Conservation (phyloP, 768 basidiomycete genomes). For the Psilocybe cubensis region DNA sequence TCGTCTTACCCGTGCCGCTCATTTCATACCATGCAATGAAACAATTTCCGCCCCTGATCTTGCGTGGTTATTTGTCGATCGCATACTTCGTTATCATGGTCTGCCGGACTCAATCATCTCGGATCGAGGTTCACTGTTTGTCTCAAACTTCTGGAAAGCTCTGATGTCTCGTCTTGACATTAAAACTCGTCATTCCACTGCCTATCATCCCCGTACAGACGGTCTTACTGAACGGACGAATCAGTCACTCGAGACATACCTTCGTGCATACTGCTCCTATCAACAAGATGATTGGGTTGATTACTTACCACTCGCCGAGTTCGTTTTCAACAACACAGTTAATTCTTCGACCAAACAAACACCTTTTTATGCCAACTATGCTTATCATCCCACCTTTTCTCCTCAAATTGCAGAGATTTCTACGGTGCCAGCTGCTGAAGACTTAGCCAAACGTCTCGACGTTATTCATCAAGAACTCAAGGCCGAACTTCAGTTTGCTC, state of each 20-base stretch:
- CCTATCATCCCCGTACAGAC: constrained; percentile 23
- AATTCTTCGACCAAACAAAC: constrained; percentile 36
- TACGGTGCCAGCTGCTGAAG: constrained; percentile 32
- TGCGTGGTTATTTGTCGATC: constrained; percentile 36
- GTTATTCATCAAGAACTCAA: constrained; percentile 36
- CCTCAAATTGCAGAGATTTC: constrained; percentile 29
- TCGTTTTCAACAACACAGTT: constrained; percentile 40
- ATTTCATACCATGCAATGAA: constrained; percentile 42
- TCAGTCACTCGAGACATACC: constrained; percentile 35
- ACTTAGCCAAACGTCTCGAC: constrained; percentile 29
- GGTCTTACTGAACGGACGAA: constrained; percentile 23
- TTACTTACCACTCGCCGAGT: constrained; percentile 42
- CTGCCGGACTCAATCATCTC: constrained; percentile 36
- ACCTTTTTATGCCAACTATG: constrained; percentile 41
- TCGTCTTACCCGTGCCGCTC: constrained; percentile 39
- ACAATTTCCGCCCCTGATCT: constrained; percentile 31
- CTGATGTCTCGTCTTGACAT: constrained; percentile 18
- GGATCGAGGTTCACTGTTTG: constrained; percentile 34
- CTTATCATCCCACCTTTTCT: constrained; percentile 33
- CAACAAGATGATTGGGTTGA: constrained; percentile 49
- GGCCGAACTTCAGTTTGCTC: constrained; percentile 32
- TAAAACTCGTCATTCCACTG: constrained; percentile 16
- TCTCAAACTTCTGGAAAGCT: constrained; percentile 32
- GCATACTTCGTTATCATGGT: constrained; percentile 38
- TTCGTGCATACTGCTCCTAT: constrained; percentile 36